Evolutionary conservation across 2,329 filamentous ascomycete species (phyloP).

Genomic region (Pseudogymnoascus sp.): DNA sequence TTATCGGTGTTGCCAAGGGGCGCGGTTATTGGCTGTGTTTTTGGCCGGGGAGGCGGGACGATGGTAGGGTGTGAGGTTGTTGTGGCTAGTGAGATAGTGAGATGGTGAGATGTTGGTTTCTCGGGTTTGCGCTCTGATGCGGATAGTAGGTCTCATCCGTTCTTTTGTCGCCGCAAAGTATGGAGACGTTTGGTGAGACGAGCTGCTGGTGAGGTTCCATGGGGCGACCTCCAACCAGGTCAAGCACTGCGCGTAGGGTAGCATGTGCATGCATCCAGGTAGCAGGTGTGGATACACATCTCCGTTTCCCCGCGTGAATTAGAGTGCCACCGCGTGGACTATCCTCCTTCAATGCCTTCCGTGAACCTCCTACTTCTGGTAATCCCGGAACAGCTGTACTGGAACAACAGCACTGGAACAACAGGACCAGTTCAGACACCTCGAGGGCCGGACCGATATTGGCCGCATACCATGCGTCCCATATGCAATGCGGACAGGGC

Average conservation of each 20-base stretch:
- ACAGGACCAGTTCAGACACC: neutral
- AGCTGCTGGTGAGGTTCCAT: neutral
- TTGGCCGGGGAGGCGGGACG: neutral
- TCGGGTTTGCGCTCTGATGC: neutral
- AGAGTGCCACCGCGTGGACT: slow-evolving; percentile 2
- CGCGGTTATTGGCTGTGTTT: neutral
- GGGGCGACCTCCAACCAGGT: neutral
- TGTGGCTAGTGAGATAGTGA: neutral
- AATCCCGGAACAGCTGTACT: neutral
- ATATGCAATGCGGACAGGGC: slow-evolving; percentile 8
- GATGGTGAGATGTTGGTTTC: neutral
- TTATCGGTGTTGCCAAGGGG: neutral
- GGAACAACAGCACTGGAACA: neutral
- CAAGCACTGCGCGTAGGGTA: slow-evolving; percentile 8
- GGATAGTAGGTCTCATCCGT: neutral
- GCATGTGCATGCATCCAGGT: neutral
- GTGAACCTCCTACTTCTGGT: neutral
- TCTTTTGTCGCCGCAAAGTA: neutral
- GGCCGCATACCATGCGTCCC: neutral
- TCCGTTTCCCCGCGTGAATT: slow-evolving; percentile 5
- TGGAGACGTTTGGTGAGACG: neutral
- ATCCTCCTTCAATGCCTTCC: neutral
- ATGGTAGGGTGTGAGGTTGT: neutral
- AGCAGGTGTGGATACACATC: slow-evolving; percentile 4
- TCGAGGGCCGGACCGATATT: slow-evolving; percentile 1